Evolutionary conservation across 1,139 yeast genomes (phyloP).

Genomic region (Lodderomyces elongisporus): DNA sequence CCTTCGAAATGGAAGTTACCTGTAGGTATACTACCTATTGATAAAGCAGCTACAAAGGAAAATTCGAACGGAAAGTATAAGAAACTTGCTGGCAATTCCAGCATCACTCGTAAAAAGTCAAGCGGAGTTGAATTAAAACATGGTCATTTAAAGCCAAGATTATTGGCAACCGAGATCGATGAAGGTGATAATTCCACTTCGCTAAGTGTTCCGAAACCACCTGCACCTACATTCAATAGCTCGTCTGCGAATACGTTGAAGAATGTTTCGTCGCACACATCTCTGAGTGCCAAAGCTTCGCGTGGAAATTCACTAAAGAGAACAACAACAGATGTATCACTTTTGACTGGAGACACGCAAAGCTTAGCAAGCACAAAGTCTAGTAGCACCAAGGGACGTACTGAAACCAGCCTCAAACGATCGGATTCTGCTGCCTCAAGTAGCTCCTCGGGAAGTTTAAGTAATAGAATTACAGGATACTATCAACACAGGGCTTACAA

Average conservation of each 20-base stretch:
- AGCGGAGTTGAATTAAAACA: slow-evolving; percentile 66
- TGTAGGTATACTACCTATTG: slow-evolving; percentile 52
- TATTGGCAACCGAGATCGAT: slow-evolving; percentile 74
- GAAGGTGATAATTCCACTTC: slow-evolving; percentile 42
- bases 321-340: slow-evolving; percentile 27
- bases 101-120: slow-evolving; percentile 20
- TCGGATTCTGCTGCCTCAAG: slow-evolving; percentile 10
- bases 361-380: slow-evolving; percentile 15
- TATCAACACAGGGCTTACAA: slow-evolving; percentile 44
- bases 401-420: slow-evolving; percentile 7
- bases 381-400: slow-evolving; percentile 5
- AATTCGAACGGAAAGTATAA: slow-evolving; percentile 29
- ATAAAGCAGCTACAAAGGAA: slow-evolving; percentile 25
- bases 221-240: slow-evolving; percentile 7
- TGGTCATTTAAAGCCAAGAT: slow-evolving; percentile 68
- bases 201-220: slow-evolving; percentile 2
- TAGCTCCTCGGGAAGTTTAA: slow-evolving; percentile 16
- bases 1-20: slow-evolving; percentile 62
- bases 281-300: slow-evolving; percentile 6
- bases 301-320: slow-evolving; percentile 25
- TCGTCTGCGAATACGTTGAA: slow-evolving; percentile 6
- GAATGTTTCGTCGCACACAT: slow-evolving; percentile 9
- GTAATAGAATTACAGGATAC: slow-evolving; percentile 29
- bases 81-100: slow-evolving; percentile 23
- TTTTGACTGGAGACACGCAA: slow-evolving; percentile 16